phyloP scores from a whole-genome alignment of 192 early-diverging fungal genomes.

The Backusella liffmaniae region DNA sequence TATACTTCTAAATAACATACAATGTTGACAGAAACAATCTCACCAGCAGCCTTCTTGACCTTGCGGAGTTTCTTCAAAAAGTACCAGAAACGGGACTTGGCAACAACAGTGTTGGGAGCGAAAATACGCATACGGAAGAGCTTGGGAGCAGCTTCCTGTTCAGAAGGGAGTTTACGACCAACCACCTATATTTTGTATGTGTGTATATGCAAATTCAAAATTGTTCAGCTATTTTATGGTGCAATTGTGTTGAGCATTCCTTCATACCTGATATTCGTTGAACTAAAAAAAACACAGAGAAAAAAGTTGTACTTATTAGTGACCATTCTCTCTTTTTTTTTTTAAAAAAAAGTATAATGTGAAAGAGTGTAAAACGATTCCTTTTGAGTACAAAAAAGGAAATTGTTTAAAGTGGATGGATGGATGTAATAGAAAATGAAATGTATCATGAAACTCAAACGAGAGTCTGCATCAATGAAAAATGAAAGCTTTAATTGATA shows the following conservation, averaged over 20 bases:
- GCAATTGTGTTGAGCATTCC: neutral
- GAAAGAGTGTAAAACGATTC: neutral
- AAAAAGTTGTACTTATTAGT: neutral
- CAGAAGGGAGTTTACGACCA: conserved; percentile 92
- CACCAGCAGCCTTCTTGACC: conserved; percentile 99
- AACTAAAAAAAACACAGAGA: conserved; percentile 8
- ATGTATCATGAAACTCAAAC: neutral
- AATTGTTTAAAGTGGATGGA: conserved; percentile 7
- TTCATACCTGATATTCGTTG: conserved; percentile 29
- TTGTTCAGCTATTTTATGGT: neutral
- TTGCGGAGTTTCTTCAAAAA: conserved; percentile 98
- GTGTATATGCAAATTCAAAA: neutral
- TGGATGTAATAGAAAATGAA: neutral
- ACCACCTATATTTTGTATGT: conserved; percentile 54
- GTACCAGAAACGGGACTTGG: conserved; percentile 99
- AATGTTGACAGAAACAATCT: conserved; percentile 96
- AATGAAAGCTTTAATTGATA: neutral
- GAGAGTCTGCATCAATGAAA: neutral
- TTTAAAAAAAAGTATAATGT: neutral
- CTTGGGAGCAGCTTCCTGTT: conserved; percentile 89
- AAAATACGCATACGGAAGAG: conserved; percentile 99
- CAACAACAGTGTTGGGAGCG: conserved; percentile 97
- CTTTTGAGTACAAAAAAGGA: neutral
- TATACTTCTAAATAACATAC: conserved; percentile 28
- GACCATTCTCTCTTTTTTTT: neutral